These are phyloP conservation scores for Rhododendron kiyosumense DNA, from an alignment of 148 eudicot genomes.

Conservation along the genomic window DNA sequence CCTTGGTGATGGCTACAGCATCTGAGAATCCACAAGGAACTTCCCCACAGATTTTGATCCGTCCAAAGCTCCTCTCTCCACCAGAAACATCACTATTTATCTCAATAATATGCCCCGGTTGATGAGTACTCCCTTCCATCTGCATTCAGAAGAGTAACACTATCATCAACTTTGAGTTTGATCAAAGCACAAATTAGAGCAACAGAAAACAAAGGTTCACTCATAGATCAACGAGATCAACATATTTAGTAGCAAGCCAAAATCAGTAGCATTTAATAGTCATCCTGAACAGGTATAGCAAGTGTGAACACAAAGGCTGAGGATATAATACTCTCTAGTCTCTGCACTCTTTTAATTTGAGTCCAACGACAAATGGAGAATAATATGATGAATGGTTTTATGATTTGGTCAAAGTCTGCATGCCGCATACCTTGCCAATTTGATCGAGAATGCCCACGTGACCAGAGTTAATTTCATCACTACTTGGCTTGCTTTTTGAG, in stretches of 20 bases:
- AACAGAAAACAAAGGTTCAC: neutral
- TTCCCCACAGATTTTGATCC: constrained; percentile 53
- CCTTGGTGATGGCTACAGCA: constrained; percentile 41
- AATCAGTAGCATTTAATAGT: neutral
- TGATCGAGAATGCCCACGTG: neutral
- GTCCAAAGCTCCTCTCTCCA: constrained; percentile 28
- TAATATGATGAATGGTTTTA: neutral
- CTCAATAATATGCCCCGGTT: constrained; percentile 39
- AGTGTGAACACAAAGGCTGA: neutral
- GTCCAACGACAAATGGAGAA: neutral
- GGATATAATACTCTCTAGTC: neutral
- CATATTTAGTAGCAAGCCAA: neutral
- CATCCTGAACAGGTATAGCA: neutral
- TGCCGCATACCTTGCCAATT: neutral
- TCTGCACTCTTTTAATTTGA: neutral
- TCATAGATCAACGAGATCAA: neutral
- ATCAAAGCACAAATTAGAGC: neutral
- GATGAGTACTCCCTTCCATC: constrained; percentile 46
- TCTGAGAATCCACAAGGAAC: constrained; percentile 74
- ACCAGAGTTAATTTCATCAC: neutral
- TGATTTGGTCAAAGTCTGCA: neutral
- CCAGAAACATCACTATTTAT: constrained; percentile 29
- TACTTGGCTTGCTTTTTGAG: neutral
- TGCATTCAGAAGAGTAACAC: constrained; percentile 12
- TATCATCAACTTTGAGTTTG: neutral